These are phyloP conservation scores for Phytophthora lateralis DNA, from an alignment of 352 stramenopile species.

Conservation along the genomic window DNA sequence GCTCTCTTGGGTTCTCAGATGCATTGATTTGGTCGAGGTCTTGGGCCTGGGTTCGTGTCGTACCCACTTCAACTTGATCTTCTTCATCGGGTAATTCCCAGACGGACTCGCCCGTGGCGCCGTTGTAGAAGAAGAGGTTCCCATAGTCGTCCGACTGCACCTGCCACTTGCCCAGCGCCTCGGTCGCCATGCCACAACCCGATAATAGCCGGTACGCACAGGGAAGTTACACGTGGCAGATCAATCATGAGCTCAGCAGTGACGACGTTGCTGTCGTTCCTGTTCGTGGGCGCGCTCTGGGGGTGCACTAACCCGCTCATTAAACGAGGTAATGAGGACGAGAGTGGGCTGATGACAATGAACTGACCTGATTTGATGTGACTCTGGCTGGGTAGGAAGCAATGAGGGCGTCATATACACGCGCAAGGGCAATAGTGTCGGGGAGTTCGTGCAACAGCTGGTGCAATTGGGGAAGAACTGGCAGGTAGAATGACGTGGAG, in stretches of 20 bases:
- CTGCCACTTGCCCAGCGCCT: conserved; percentile 48
- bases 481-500: conserved; percentile 46
- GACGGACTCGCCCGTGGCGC: conserved; percentile 60
- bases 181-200: conserved; percentile 6
- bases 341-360: not conserved
- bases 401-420: conserved; percentile 54
- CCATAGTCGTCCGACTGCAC: conserved; percentile 66
- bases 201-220: conserved; percentile 22
- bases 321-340: conserved; percentile 57
- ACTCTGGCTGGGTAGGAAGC: conserved; percentile 45
- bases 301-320: conserved; percentile 88
- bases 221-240: conserved; percentile 23
- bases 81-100: conserved; percentile 68
- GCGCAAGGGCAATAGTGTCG: conserved; percentile 60
- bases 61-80: conserved; percentile 9
- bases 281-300: conserved; percentile 86
- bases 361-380: not conserved
- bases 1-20: conserved; percentile 11
- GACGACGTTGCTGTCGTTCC: conserved; percentile 72
- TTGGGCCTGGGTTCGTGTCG: not conserved
- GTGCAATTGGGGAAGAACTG: conserved; percentile 69
- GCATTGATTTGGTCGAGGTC: not conserved
- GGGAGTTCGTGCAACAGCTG: conserved; percentile 54
- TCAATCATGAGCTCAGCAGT: conserved; percentile 31
- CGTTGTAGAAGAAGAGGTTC: conserved; percentile 84